These are phyloP conservation scores for Saccharomycopsis guyanensis DNA, from an alignment of 805 yeast genomes.

Conservation along the genomic window DNA sequence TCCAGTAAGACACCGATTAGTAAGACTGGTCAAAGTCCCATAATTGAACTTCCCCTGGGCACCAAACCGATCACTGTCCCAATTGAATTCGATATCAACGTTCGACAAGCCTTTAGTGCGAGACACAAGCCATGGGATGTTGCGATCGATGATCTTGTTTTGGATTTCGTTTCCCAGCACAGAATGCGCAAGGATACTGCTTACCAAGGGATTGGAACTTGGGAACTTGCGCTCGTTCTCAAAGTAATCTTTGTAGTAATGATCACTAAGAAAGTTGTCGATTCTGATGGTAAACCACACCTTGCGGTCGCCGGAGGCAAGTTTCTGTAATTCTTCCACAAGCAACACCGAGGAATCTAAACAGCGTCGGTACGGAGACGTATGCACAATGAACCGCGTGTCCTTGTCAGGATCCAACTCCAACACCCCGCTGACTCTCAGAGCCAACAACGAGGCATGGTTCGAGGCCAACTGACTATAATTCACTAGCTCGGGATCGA, in stretches of 20 bases:
- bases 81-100: background rate
- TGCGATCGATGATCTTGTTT: background rate
- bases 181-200: background rate
- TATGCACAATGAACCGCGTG: conserved; percentile 3
- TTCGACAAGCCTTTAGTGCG: background rate
- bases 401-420: background rate
- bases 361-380: conserved; percentile 13
- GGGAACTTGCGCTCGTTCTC: background rate
- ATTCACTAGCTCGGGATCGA: conserved; percentile 2
- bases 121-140: background rate
- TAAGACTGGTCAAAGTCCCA: conserved; percentile 2
- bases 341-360: conserved; percentile 4
- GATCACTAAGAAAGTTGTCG: conserved; percentile 12
- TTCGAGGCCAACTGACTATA: conserved; percentile 7
- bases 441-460: conserved; percentile 9
- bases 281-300: conserved; percentile 3
- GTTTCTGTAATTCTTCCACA: conserved; percentile 4
- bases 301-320: background rate
- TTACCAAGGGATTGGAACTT: background rate
- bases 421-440: background rate
- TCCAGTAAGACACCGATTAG: conserved; percentile 12
- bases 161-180: background rate
- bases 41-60: conserved; percentile 7
- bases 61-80: conserved; percentile 12
- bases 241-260: conserved; percentile 4